Evolutionary conservation across 768 basidiomycete genomes (phyloP).

Genomic region (Panus rudis): DNA sequence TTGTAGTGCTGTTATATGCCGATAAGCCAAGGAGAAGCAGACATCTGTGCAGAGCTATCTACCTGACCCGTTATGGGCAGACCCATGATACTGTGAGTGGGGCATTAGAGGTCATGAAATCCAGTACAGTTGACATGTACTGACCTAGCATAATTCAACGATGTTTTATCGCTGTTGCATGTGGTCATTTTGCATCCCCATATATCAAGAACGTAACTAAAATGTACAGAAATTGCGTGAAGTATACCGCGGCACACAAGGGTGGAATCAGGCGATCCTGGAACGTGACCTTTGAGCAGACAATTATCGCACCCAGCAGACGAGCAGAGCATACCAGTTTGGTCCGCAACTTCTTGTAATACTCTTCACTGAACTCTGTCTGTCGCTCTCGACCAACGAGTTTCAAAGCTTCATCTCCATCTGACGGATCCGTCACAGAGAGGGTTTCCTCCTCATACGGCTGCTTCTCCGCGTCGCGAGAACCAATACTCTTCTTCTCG

Average conservation of each 20-base stretch:
- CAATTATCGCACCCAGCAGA: not conserved
- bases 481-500: conserved; percentile 15
- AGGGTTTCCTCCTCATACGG: conserved; percentile 16
- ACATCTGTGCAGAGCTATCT: too few relatives aligned
- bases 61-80: conserved; percentile 60
- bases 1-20: conserved; percentile 43
- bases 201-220: too few relatives aligned
- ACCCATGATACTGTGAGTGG: conserved; percentile 46
- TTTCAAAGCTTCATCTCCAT: conserved; percentile 55
- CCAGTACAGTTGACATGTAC: not conserved
- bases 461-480: conserved; percentile 27
- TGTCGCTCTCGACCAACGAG: conserved; percentile 50
- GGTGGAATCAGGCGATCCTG: conserved; percentile 49
- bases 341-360: conserved; percentile 45
- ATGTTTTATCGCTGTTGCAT: conserved; percentile 54
- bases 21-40: not conserved
- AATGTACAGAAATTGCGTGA: conserved; percentile 56
- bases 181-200: too few relatives aligned
- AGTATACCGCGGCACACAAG: conserved; percentile 58
- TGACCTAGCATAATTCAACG: conserved; percentile 63
- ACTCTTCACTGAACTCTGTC: conserved; percentile 52
- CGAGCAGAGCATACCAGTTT: conserved; percentile 46
- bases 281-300: not conserved
- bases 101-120: not conserved
- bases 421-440: conserved; percentile 19